These are phyloP conservation scores for Entomortierella chlamydospora DNA, from an alignment of 192 early-diverging fungal species.

Conservation along the genomic window DNA sequence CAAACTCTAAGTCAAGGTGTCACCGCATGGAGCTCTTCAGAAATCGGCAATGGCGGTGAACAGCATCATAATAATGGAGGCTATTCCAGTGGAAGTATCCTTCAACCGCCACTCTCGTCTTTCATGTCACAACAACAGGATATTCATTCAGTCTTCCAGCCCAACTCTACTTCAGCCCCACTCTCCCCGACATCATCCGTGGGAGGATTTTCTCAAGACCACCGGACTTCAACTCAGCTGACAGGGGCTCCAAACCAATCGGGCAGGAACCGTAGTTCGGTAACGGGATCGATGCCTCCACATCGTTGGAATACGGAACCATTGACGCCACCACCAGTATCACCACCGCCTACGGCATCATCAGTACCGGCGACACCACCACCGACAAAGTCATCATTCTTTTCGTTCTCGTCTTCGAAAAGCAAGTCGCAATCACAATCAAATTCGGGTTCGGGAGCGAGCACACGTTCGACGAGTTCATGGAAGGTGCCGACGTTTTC, in stretches of 20 bases:
- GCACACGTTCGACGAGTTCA: conserved; percentile 18
- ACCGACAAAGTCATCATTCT: conserved; percentile 38
- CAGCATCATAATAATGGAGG: not conserved
- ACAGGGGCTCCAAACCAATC: conserved; percentile 25
- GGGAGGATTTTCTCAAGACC: conserved; percentile 28
- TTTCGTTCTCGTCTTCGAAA: conserved; percentile 42
- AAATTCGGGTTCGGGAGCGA: conserved; percentile 29
- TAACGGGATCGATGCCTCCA: conserved; percentile 20
- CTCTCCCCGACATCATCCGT: conserved; percentile 22
- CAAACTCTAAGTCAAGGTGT: conserved; percentile 37
- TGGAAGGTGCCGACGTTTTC: conserved; percentile 21
- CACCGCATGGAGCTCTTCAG: conserved; percentile 7
- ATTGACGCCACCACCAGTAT: conserved; percentile 39
- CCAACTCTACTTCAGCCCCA: conserved; percentile 27
- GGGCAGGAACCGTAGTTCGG: conserved; percentile 20
- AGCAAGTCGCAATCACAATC: conserved; percentile 20
- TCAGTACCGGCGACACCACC: conserved; percentile 12
- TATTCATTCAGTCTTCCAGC: conserved; percentile 45
- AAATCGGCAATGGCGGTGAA: not conserved
- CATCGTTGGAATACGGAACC: conserved; percentile 48
- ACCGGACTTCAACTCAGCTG: conserved; percentile 23
- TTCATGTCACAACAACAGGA: conserved; percentile 27
- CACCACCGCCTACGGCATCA: conserved; percentile 30
- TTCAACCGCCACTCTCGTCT: not conserved
- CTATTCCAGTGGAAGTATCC: not conserved